A percentile compares a stretch with the other conserved stretches of the same genome.
phyloP scores from a whole-genome alignment of 2,329 filamentous ascomycete genomes.

The Acephala macrosclerotiorum region DNA sequence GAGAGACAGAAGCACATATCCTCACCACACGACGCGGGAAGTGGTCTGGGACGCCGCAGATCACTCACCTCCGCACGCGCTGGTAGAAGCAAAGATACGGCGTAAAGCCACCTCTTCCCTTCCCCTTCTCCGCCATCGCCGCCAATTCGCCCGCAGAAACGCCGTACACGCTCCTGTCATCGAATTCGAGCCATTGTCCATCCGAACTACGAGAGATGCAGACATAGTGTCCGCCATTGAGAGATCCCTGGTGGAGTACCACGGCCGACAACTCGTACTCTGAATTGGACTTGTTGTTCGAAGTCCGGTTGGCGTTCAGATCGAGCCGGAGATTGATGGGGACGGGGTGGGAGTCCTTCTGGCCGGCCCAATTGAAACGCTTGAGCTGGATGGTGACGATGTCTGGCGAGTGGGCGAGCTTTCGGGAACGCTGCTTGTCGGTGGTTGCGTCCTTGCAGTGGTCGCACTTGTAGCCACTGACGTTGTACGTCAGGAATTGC shows the following conservation, averaged over 20 bases:
- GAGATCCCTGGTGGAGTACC: constrained; percentile 40
- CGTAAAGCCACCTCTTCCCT: constrained; percentile 14
- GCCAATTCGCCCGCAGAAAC: neutral
- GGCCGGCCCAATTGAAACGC: constrained; percentile 35
- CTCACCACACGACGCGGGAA: neutral
- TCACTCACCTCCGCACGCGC: constrained; percentile 3
- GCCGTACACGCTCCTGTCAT: constrained; percentile 33
- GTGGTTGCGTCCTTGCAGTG: constrained; percentile 30
- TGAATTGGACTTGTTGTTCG: constrained; percentile 19
- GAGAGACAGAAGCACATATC: neutral
- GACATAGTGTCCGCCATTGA: constrained; percentile 37
- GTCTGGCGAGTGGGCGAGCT: constrained; percentile 38
- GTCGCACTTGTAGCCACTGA: constrained; percentile 41
- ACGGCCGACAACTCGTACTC: constrained; percentile 43
- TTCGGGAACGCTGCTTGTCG: constrained; percentile 25
- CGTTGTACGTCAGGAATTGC: constrained; percentile 34
- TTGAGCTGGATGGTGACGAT: constrained; percentile 41
- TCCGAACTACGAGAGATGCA: constrained; percentile 33
- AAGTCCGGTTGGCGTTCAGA: constrained; percentile 32
- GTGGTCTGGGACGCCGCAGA: neutral
- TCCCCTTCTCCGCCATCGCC: neutral
- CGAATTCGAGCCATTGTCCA: constrained; percentile 34
- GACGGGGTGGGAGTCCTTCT: constrained; percentile 34
- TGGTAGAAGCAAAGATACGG: constrained; percentile 33
- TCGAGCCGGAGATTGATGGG: constrained; percentile 35